These are phyloP conservation scores for Pseudogymnoascus sp. DNA, from an alignment of 2,329 filamentous ascomycete genomes.

Conservation along the genomic window DNA sequence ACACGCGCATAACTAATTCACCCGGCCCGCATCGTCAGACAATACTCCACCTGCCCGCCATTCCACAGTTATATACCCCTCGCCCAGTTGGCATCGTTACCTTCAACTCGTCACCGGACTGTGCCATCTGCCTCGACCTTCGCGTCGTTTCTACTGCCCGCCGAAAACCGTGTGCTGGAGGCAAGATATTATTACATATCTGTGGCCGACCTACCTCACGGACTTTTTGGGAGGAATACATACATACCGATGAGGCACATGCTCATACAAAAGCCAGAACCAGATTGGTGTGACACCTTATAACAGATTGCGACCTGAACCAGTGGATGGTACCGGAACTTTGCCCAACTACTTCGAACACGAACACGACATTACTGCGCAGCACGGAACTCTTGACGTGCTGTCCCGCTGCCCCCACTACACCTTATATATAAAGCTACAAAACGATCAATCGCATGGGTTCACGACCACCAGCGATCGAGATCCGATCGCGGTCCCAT, in stretches of 20 bases:
- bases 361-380: not conserved
- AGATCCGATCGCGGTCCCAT: constrained; percentile 26
- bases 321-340: not conserved
- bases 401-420: not conserved
- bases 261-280: not conserved
- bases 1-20: not conserved
- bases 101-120: not conserved
- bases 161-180: not conserved
- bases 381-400: not conserved
- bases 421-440: not conserved
- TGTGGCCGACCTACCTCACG: not conserved
- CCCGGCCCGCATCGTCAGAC: not conserved
- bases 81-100: not conserved
- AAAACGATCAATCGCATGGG: constrained; percentile 20
- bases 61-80: not conserved
- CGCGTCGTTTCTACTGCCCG: not conserved
- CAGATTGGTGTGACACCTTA: constrained; percentile 2
- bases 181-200: constrained; percentile 8
- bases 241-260: constrained; percentile 6
- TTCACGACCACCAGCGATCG: constrained; percentile 26
- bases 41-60: not conserved
- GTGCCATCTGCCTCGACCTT: not conserved
- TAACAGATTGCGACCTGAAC: not conserved
- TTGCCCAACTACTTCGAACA: not conserved
- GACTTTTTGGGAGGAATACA: not conserved